Evolutionary conservation across 306 rosid genomes (phyloP), one percentile per base, ranked within the genome.

Genomic region (Quercus gilva): DNA sequence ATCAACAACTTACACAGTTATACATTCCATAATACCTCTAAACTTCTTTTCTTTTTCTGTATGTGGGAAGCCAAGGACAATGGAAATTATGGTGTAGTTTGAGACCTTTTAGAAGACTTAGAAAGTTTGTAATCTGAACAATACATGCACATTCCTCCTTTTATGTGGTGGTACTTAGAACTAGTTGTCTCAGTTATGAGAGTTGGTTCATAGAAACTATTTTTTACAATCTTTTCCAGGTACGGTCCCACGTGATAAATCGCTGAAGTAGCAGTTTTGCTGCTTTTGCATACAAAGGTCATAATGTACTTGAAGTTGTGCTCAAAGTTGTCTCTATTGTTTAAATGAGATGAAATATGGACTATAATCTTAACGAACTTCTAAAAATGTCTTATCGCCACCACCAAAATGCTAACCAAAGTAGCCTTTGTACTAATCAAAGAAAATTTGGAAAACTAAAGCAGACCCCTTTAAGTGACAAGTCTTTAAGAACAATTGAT

Each of bases 161-260:
- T 28, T 29, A 18, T 26, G 26, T 7, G 26, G 45, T 65, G 12
- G 49, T 33, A 25, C 21, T 51, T 51, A 4, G 35, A 73, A 73
- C 52, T 6, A 63, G 79, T 45, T 75, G 52, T 59, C 51, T 56
- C 3, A 20, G 12, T 35, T 25, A 13, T 33, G 15, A 63, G 45
- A 45, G 5, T 37, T 5, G 31, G 63, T 49, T 76, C 49, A 31
- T 26, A 1, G 55, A 18, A 43, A 64, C 23, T 5, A 60, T 25
- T 9, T 60, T 49, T 18, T 35, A 18, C 20, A 2, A 73, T 33
- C 13, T 28, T 81, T 70, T 37, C 58, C 91, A 92, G 98, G 89
- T 95, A 95, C 76, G 92, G 94, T 81, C 89, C 25, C 99, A 92
- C 65, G 96, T 91, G 81, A 91, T 90, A 71, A 92, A 91, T 67